Base-by-base conservation (phyloP, 768 basidiomycete species). In the Dacryopinax primogenitus region DNA sequence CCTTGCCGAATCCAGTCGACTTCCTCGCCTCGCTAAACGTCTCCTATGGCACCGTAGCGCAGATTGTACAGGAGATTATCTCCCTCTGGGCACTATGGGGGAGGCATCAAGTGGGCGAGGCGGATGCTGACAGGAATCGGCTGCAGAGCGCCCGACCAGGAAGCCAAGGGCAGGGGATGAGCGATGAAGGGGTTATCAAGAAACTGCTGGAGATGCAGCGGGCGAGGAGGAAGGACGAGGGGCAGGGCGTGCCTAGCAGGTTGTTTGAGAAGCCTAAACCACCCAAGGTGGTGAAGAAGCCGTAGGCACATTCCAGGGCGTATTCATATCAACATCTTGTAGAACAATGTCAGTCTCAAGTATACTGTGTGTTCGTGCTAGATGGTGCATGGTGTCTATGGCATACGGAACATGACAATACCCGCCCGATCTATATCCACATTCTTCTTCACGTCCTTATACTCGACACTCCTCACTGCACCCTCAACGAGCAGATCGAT, bases 71-170 rank as follows among this genome's bases (percentile, higher is more conserved):
- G 72, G 90, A 98, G 76, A 90, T 98, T 68, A 81, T 97, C 64
- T 84, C 88, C 2, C 75, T 96, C 34, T 98, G 97, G 75, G 83
- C 88, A 3, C 81, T 93, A 0, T 97, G 94, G 92, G 88, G 89
- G 37, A 78, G 83, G 3, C 51, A 58, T 58, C 51, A 28, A 6
- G 51, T 58, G 11, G 51, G 51, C 3, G 51, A 58, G 26, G 51
- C 51, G 21, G 51, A 58, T 30, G 21, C 51, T 23, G 51, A 58
- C 21, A 58, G 30, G 51, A 58, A 58, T 7, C 26, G 51, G 4
- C 26, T 58, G 51, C 51, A 58, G 51, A 58, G 9, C 26, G 15
- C 30, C 4, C 51, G 51, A 6, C 32, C 51, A 3, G 26, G 30
- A 13, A 3, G 15, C 32, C 23, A n/a, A n/a, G n/a, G n/a, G n/a